Conservation (phyloP, 352 stramenopile genomes). For the Phytophthora colocasiae region DNA sequence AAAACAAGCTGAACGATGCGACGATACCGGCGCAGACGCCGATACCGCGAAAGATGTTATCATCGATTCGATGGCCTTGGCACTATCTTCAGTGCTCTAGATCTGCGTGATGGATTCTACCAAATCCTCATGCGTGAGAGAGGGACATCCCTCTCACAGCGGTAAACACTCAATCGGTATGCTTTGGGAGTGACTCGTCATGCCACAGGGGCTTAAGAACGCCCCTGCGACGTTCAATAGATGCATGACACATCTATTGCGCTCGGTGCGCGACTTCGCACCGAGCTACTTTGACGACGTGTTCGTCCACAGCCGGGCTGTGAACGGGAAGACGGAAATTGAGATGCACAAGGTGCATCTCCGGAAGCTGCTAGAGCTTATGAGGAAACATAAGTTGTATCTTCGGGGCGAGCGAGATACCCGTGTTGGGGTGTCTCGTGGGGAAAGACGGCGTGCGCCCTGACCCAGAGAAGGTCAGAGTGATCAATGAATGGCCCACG, state of each 20-base stretch:
- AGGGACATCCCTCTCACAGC: conserved; percentile 2
- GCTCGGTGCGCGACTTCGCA: conserved; percentile 14
- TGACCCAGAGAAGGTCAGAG: too few relatives aligned
- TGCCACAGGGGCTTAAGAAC: neutral
- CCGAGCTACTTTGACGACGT: conserved; percentile 41
- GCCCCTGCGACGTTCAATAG: neutral
- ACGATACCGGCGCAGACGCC: too few relatives aligned
- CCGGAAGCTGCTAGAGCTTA: neutral
- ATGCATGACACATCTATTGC: conserved; percentile 3
- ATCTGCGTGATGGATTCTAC: conserved; percentile 2
- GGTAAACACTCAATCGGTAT: neutral
- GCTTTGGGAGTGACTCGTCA: too few relatives aligned
- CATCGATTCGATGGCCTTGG: too few relatives aligned
- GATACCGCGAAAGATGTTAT: too few relatives aligned
- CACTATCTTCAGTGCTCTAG: conserved; percentile 6
- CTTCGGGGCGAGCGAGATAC: too few relatives aligned
- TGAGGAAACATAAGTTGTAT: neutral
- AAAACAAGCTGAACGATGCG: too few relatives aligned
- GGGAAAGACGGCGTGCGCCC: too few relatives aligned
- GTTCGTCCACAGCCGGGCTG: conserved; percentile 26
- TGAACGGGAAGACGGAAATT: neutral
- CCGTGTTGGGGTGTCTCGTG: neutral
- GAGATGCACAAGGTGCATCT: conserved; percentile 6
- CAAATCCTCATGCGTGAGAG: conserved; percentile 12
- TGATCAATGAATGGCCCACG: too few relatives aligned